Conservation (phyloP, 2,329 filamentous ascomycete species). For the Pleurostoma richardsiae region DNA sequence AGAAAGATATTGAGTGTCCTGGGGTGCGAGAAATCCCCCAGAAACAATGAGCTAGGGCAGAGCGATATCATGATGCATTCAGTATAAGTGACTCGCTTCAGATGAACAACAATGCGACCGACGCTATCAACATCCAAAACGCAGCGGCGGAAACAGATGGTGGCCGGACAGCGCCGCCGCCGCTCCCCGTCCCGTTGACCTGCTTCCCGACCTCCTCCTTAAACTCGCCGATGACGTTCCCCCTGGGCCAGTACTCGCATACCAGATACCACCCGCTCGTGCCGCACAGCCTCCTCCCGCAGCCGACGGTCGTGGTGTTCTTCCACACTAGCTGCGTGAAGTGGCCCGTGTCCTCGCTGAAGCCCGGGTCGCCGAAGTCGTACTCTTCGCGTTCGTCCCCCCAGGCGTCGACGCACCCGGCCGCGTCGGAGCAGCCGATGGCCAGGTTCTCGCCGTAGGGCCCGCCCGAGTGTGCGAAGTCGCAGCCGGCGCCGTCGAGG, state of each 20-base stretch:
- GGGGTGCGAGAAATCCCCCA: background rate
- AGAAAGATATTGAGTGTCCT: background rate
- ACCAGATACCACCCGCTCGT: constrained; percentile 58
- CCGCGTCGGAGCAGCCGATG: constrained; percentile 57
- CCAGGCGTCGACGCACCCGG: constrained; percentile 60
- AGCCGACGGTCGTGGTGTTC: constrained; percentile 55
- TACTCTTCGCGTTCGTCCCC: constrained; percentile 55
- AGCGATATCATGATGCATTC: background rate
- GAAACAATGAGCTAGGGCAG: background rate
- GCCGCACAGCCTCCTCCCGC: constrained; percentile 36
- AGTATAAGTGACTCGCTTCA: too few relatives aligned
- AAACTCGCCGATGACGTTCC: constrained; percentile 55
- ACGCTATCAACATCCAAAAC: background rate
- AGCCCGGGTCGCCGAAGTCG: constrained; percentile 51
- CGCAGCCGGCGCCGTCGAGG: constrained; percentile 32
- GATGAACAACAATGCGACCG: too few relatives aligned
- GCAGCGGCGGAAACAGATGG: background rate
- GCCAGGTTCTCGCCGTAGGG: constrained; percentile 73
- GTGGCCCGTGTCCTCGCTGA: constrained; percentile 57
- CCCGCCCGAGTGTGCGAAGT: constrained; percentile 52
- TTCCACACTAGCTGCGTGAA: constrained; percentile 73
- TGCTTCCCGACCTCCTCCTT: constrained; percentile 35
- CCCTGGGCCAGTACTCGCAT: constrained; percentile 65
- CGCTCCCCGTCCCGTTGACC: constrained; percentile 14
- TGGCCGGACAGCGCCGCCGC: background rate